These are phyloP conservation scores for Madurella mycetomatis DNA, from an alignment of 2,329 filamentous ascomycete species.

Conservation along the genomic window DNA sequence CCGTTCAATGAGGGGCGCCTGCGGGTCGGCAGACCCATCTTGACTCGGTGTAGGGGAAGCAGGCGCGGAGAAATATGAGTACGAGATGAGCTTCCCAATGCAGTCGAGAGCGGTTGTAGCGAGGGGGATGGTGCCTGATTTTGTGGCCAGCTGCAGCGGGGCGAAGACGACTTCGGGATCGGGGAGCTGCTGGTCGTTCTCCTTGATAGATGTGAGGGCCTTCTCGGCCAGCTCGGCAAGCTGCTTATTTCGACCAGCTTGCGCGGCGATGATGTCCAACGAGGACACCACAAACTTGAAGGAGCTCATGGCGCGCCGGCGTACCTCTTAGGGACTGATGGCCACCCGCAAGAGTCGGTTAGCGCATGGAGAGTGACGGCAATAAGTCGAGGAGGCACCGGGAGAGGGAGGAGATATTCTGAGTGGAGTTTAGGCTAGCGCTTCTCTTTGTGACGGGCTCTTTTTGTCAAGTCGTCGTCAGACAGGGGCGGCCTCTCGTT, in stretches of 20 bases:
- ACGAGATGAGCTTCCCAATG: conserved; percentile 98
- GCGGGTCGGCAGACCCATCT: conserved; percentile 35
- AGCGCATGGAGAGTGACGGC: conserved; percentile 22
- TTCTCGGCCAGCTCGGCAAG: conserved; percentile 76
- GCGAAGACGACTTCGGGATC: conserved; percentile 90
- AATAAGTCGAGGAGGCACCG: neutral
- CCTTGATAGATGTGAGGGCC: conserved; percentile 81
- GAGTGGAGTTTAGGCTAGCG: neutral
- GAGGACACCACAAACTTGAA: conserved; percentile 94
- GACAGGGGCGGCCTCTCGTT: neutral
- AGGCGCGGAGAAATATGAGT: conserved; percentile 89
- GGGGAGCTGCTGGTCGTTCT: conserved; percentile 73
- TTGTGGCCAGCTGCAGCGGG: conserved; percentile 84
- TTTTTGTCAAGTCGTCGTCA: neutral
- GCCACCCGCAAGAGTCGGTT: conserved; percentile 39
- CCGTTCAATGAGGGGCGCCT: conserved; percentile 82
- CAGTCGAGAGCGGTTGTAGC: conserved; percentile 91
- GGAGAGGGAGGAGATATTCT: neutral
- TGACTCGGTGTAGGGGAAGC: conserved; percentile 42
- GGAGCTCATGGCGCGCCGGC: conserved; percentile 72
- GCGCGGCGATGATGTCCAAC: conserved; percentile 83
- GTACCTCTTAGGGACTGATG: conserved; percentile 25
- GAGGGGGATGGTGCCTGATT: conserved; percentile 77
- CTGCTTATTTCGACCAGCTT: conserved; percentile 81
- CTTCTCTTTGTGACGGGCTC: neutral